Evolutionary conservation across 140 eudicot species (phyloP).

Genomic region (Anethum foeniculum): DNA sequence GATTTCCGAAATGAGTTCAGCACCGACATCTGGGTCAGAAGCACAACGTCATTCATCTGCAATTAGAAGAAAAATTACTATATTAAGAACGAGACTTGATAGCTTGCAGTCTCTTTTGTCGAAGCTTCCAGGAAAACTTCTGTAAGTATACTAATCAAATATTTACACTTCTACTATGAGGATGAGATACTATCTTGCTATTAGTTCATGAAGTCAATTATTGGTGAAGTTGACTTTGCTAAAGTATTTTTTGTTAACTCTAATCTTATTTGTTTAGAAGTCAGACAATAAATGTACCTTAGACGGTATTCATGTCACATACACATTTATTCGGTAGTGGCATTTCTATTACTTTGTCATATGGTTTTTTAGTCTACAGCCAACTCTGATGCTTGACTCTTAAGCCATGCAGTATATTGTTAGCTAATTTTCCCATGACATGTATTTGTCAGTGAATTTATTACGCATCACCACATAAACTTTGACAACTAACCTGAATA

Average conservation of each 20-base stretch:
- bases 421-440: neutral
- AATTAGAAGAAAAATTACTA: conserved; percentile 61
- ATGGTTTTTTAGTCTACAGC: neutral
- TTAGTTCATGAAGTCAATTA: neutral
- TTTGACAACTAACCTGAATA: neutral
- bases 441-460: neutral
- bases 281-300: neutral
- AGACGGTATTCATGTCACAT: neutral
- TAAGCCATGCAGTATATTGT: neutral
- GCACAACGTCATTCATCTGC: conserved; percentile 77
- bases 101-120: conserved; percentile 59
- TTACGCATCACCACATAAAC: neutral
- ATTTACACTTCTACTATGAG: neutral
- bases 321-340: neutral
- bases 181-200: neutral
- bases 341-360: neutral
- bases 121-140: conserved; percentile 56
- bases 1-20: conserved; percentile 63
- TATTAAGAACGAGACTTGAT: conserved; percentile 70
- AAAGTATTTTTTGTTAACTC: neutral
- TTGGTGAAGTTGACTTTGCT: neutral
- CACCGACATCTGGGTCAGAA: conserved; percentile 58
- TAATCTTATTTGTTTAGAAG: neutral
- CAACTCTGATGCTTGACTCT: neutral
- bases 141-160: conserved; percentile 28